Base-by-base conservation (phyloP, 2,329 filamentous ascomycete species). In the Colletotrichum costaricense region DNA sequence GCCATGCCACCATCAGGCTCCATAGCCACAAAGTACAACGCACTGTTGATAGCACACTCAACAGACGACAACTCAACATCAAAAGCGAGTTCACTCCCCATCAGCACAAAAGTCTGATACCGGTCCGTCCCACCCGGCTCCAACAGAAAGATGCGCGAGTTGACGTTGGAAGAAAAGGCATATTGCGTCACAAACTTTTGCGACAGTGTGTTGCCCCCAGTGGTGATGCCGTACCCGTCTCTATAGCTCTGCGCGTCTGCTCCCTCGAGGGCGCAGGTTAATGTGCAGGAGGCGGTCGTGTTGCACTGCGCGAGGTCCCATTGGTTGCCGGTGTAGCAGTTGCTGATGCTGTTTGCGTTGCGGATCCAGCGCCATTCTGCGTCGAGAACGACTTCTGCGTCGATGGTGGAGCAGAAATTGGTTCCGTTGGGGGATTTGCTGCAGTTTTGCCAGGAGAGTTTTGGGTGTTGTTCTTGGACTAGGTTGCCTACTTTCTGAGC, bases 21-120 rank as follows among this genome's bases (percentile, higher is more conserved):
- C 89, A 90, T 90, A 74, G 85, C 82, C 19, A 88, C 84, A 62
- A 90, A 86, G 82, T 92, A 92, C 49, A 93, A 81, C 33, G 91
- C 91, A 65, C 89, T 89, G 81, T 93, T 93, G 74, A 93, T 81
- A 66, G 92, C 92, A 77, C 92, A 93, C 42, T 78, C 87, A 30
- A 93, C 84, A 69, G 87, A 87, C 33, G 90, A 92, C 35, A 92
- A 86, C 78, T 93, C 91, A 19, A 93, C 90, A 69, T 92, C 90
- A 70, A 93, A 92, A 46, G 89, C 88, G 78, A 93, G 89, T 80
- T 93, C 91, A 78, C 90, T 86, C 81, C 88, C 88, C 72, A 88
- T 83, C 65, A 92, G 84, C 69, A 89, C 86, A 82, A 93, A 89
- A 77, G 88, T 86, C 81, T 92, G 82, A 79, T 93, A 93, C 71